phyloP scores from a whole-genome alignment of 164 flowering plant genomes.

The Nymphaea colorata region DNA sequence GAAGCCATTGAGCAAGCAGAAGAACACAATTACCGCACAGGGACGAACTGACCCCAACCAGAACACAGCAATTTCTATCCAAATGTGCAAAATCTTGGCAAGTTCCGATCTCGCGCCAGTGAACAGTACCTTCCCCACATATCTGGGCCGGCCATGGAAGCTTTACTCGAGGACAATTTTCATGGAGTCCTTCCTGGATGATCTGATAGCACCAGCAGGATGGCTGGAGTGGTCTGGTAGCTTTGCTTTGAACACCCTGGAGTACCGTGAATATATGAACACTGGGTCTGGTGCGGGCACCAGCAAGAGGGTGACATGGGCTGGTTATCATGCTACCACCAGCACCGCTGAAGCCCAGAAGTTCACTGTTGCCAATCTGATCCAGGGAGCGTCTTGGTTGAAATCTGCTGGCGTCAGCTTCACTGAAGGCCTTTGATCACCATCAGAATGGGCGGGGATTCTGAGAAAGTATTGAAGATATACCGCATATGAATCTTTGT shows the following conservation, averaged over 20 bases:
- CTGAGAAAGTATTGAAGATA: too few species aligned
- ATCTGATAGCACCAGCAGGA: constrained; percentile 23
- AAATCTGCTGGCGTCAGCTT: constrained; percentile 24
- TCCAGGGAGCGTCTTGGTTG: constrained; percentile 33
- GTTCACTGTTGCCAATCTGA: constrained; percentile 28
- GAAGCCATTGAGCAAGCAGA: constrained; percentile 25
- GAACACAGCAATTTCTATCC: constrained; percentile 40
- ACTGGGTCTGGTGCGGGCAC: constrained; percentile 30
- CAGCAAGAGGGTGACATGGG: constrained; percentile 26
- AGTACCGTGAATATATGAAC: constrained; percentile 36
- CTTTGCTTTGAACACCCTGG: constrained; percentile 30
- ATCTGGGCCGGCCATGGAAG: constrained; percentile 46
- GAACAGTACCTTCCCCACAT: constrained; percentile 18
- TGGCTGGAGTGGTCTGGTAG: constrained; percentile 30
- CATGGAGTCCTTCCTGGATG: constrained; percentile 28
- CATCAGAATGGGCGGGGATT: too few species aligned
- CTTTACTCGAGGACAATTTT: constrained; percentile 33
- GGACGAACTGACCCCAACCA: constrained; percentile 30
- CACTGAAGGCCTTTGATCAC: constrained; percentile 25
- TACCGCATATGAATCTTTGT: too few species aligned
- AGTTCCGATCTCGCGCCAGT: constrained; percentile 29
- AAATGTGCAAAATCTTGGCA: constrained; percentile 21
- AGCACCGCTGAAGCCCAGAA: constrained; percentile 19
- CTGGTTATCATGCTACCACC: constrained; percentile 30
- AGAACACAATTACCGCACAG: constrained; percentile 39